Conservation (phyloP, 306 rosid genomes). For the Gillenia trifoliata region DNA sequence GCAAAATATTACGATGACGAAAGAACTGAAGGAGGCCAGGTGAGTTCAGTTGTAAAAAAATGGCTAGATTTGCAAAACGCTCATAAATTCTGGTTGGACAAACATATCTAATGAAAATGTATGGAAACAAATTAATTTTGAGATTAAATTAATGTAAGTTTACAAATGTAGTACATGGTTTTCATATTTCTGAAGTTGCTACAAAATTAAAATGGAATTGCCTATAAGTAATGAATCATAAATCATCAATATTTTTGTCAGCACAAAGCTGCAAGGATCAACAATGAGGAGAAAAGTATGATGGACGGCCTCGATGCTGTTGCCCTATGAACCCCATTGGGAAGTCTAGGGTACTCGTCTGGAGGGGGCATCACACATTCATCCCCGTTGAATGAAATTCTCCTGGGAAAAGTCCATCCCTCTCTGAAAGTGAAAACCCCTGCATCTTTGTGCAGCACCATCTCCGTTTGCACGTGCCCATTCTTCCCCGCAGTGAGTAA, state of each 20-base stretch:
- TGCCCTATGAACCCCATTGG: conserved; percentile 21
- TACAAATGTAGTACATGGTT: background rate
- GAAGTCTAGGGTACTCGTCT: conserved; percentile 56
- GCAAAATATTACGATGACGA: no score
- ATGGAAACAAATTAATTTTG: background rate
- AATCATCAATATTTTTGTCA: background rate
- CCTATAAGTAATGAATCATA: no score
- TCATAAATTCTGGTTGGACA: no score
- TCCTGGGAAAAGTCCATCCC: conserved; percentile 85
- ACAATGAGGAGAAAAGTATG: background rate
- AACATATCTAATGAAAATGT: no score
- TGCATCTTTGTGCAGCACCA: conserved; percentile 54
- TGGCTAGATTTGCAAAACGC: no score
- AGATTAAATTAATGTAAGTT: background rate
- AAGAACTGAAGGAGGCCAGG: no score
- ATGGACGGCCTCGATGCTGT: background rate
- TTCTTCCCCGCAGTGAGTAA: conserved; percentile 43
- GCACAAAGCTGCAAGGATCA: background rate
- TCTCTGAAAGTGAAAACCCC: conserved; percentile 53
- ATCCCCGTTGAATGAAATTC: conserved; percentile 66
- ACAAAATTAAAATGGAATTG: no score
- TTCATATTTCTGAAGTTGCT: no score
- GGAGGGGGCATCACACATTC: conserved; percentile 83
- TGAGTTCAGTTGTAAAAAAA: no score
- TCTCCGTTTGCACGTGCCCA: conserved; percentile 72